Percentiles rank a stretch among this genome's conserved stretches.
phyloP scores from a whole-genome alignment of 305 asterid genomes.

The Andrographis paniculata region DNA sequence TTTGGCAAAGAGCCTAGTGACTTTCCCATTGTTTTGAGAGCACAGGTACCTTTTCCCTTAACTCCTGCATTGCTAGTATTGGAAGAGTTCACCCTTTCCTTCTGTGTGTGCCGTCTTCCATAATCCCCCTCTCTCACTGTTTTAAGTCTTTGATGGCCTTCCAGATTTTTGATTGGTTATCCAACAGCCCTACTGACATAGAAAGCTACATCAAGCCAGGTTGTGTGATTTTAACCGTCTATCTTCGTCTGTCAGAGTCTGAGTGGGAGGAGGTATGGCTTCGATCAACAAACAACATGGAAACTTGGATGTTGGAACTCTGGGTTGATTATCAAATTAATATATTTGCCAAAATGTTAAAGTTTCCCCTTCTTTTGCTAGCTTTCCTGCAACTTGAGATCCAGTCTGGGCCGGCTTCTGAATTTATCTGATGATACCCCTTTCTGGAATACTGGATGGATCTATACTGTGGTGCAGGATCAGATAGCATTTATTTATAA shows the following conservation, averaged over 20 bases:
- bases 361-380: slow-evolving; percentile 18
- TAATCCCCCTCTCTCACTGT: slow-evolving; percentile 14
- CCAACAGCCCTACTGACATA: slow-evolving; percentile 74
- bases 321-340: not conserved
- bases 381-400: slow-evolving; percentile 57
- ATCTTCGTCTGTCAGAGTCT: slow-evolving; percentile 54
- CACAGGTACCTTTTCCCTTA: slow-evolving; percentile 44
- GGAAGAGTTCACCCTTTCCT: not conserved
- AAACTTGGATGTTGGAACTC: slow-evolving; percentile 8
- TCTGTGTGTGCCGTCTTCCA: slow-evolving; percentile 9
- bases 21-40: slow-evolving; percentile 59
- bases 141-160: slow-evolving; percentile 21
- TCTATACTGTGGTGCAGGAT: slow-evolving; percentile 61
- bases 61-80: slow-evolving; percentile 9
- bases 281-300: not conserved
- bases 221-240: slow-evolving; percentile 63
- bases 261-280: slow-evolving; percentile 77
- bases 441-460: slow-evolving; percentile 82
- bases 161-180: slow-evolving; percentile 83
- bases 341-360: slow-evolving; percentile 15
- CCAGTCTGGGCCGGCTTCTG: slow-evolving; percentile 65
- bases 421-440: slow-evolving; percentile 40
- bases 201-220: slow-evolving; percentile 90
- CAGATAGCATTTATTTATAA: slow-evolving; percentile 51
- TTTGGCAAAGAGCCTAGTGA: slow-evolving; percentile 80